phyloP scores from a whole-genome alignment of 257 asterid genomes.

The Catharanthus roseus region DNA sequence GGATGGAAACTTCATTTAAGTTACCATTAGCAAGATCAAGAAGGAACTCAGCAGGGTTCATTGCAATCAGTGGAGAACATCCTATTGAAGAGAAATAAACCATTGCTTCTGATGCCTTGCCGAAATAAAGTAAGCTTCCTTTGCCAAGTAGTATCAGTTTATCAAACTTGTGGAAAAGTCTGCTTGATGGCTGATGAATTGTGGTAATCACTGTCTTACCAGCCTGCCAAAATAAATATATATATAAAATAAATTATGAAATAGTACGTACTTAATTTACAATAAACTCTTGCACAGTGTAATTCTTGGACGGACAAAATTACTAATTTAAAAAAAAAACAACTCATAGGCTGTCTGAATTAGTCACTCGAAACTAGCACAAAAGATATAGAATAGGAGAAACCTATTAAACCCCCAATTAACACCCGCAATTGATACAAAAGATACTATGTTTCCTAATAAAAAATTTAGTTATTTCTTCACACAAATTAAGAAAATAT shows the following conservation, averaged over 20 bases:
- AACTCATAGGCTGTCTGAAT: too few relatives aligned
- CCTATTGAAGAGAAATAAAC: conserved; percentile 73
- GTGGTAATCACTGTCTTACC: conserved; percentile 91
- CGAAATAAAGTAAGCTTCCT: conserved; percentile 80
- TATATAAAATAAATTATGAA: conserved; percentile 1
- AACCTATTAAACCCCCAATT: too few relatives aligned
- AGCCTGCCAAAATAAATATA: conserved; percentile 50
- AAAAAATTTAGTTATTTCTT: too few relatives aligned
- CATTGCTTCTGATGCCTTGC: conserved; percentile 76
- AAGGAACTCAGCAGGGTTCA: conserved; percentile 95
- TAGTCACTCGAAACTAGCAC: too few relatives aligned
- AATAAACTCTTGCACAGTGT: too few relatives aligned
- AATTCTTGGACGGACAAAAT: too few relatives aligned
- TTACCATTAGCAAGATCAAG: conserved; percentile 93
- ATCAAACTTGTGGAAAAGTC: conserved; percentile 88
- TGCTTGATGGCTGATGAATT: conserved; percentile 97
- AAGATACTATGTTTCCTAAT: too few relatives aligned
- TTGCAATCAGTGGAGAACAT: conserved; percentile 67
- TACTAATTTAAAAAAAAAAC: too few relatives aligned
- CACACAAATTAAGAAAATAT: too few relatives aligned
- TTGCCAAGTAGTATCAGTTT: conserved; percentile 76
- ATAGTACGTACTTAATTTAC: too few relatives aligned
- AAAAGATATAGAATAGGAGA: too few relatives aligned
- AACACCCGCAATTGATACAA: too few relatives aligned
- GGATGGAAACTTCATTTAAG: conserved; percentile 65